phyloP scores from a whole-genome alignment of 495 filamentous ascomycete genomes.

The Aspergillus bridgeri region DNA sequence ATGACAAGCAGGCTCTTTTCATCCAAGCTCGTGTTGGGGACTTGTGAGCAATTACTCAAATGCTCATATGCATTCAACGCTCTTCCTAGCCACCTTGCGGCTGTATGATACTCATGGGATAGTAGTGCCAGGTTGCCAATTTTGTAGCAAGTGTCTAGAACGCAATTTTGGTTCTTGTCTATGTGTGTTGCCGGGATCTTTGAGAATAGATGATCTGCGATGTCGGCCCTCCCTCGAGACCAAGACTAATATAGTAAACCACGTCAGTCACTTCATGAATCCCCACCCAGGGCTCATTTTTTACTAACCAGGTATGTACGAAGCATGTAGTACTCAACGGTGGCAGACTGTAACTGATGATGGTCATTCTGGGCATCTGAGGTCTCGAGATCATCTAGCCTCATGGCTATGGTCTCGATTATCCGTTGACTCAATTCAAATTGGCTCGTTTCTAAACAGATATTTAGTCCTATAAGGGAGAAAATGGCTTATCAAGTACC shows the following conservation, averaged over 20 bases:
- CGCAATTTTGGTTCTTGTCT: conserved; percentile 44
- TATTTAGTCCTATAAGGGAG: conserved; percentile 15
- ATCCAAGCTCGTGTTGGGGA: conserved; percentile 38
- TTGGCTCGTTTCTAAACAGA: conserved; percentile 44
- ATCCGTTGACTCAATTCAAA: conserved; percentile 54
- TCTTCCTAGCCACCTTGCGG: conserved; percentile 72
- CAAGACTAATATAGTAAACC: conserved; percentile 54
- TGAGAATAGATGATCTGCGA: conserved; percentile 74
- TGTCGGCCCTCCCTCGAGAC: conserved; percentile 64
- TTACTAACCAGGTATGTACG: conserved; percentile 61
- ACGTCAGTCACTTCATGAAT: background rate
- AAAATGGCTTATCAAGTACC: conserved; percentile 39
- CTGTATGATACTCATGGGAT: conserved; percentile 49
- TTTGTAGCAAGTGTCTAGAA: conserved; percentile 69
- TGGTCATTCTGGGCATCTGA: conserved; percentile 18
- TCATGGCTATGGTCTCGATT: conserved; percentile 61
- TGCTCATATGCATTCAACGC: conserved; percentile 56
- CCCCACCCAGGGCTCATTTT: background rate
- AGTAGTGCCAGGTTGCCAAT: conserved; percentile 61
- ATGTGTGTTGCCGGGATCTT: conserved; percentile 45
- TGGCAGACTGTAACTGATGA: conserved; percentile 7
- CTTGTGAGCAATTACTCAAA: conserved; percentile 54
- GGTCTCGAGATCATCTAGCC: conserved; percentile 54
- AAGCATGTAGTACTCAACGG: conserved; percentile 63
- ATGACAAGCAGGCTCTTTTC: conserved; percentile 65